Evolutionary conservation across 176 grass and related monocot genomes (phyloP), one percentile per base, ranked within the genome.

Genomic region (Avena atlantica): DNA sequence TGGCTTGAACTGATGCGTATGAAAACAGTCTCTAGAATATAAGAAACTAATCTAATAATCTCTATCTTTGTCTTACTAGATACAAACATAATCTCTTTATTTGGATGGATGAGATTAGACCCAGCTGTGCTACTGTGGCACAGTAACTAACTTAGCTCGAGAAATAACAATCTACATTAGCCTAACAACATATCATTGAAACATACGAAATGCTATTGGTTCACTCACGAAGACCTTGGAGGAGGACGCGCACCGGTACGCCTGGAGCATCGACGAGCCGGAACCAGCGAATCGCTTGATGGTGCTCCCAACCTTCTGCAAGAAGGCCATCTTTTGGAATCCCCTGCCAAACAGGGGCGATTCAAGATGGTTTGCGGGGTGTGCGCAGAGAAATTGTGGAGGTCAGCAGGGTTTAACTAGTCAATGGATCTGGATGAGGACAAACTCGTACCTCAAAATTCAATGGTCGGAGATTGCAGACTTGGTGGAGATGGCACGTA

Each of bases 181-280:
- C 6, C 29, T 31, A 31, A 14, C 2, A 64, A 1, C 17, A 65
- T 75, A 21, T 10, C 3, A 20, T 36, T 75, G 71, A 14, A 63
- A 25, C 42, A 63, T 62, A n/a, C 15, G 10, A 63, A 48, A 84
- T 75, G 42, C 2, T 20, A 63, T 24, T 7, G 9, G 20, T 57
- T 17, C 29, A 71, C 15, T 89, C 31, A 91, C 20, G 80, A 94
- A 91, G 9, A 92, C 40, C 86, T 92, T 94, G 45, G 92, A 84
- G 55, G 92, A 89, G 78, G 92, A 92, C 92, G 89, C 92, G 84
- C 62, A 89, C 66, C 92, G 47, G 51, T 88, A 73, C 8, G 89
- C 87, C 86, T 92, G 87, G 78, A 62, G 85, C 25, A 94, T 21
- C 70, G 92, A 73, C 21, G 81, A 83, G 69, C 40, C 81, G 15